Evolutionary conservation across 495 filamentous ascomycete genomes (phyloP).

Genomic region (Daldinia concentrica): DNA sequence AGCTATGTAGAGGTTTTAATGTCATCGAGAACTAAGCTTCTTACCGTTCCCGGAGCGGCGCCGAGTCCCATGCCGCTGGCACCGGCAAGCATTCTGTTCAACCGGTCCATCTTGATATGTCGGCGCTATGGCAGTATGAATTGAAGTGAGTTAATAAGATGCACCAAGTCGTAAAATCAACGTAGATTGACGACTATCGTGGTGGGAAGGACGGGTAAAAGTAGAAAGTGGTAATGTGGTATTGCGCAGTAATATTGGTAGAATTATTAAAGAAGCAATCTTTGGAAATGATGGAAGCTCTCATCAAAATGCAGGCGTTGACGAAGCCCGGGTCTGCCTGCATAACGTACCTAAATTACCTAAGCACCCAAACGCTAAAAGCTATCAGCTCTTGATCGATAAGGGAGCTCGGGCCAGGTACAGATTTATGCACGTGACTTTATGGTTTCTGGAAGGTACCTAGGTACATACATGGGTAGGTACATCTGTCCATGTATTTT

Average conservation of each 20-base stretch:
- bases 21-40: conserved; percentile 37
- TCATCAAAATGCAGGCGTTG: conserved; percentile 31
- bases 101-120: conserved; percentile 75
- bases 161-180: not conserved
- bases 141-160: conserved; percentile 4
- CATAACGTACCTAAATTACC: conserved; percentile 25
- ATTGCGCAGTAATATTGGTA: conserved; percentile 10
- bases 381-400: conserved; percentile 28
- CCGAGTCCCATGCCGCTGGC: conserved; percentile 81
- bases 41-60: conserved; percentile 78
- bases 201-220: not conserved
- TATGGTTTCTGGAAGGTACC: not conserved
- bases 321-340: conserved; percentile 44
- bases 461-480: not conserved
- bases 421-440: not conserved
- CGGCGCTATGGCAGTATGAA: conserved; percentile 16
- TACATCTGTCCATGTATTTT: not conserved
- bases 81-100: conserved; percentile 81
- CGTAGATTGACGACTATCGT: not conserved
- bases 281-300: conserved; percentile 24
- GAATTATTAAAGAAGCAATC: conserved; percentile 19
- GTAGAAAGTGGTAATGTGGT: not conserved
- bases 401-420: conserved; percentile 35
- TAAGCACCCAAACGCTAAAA: conserved; percentile 23
- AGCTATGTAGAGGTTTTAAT: no score